phyloP scores from a whole-genome alignment of 495 filamentous ascomycete species.

The Cercophora sp. region DNA sequence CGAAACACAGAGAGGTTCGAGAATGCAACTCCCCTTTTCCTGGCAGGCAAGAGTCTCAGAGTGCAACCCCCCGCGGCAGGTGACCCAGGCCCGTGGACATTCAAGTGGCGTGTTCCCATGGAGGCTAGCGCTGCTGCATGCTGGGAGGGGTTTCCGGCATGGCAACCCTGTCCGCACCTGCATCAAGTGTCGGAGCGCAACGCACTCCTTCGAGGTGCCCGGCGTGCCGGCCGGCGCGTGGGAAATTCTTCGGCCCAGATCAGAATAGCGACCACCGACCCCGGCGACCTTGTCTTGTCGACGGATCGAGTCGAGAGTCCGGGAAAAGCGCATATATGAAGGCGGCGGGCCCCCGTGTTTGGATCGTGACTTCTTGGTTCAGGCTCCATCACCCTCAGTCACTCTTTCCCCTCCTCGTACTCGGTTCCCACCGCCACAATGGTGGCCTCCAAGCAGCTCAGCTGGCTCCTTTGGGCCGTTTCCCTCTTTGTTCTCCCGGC shows the following conservation, averaged over 20 bases:
- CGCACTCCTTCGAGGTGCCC: not conserved
- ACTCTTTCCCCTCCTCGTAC: not conserved
- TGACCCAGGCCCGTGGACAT: constrained; percentile 1
- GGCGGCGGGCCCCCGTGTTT: not conserved
- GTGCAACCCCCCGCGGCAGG: not conserved
- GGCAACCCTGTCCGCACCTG: constrained; percentile 4
- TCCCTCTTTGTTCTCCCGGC: constrained; percentile 1
- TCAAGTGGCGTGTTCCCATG: not conserved
- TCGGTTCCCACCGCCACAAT: not conserved
- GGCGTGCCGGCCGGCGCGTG: not conserved
- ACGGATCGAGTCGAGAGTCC: no score
- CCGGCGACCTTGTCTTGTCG: no score
- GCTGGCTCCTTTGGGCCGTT: constrained; percentile 10
- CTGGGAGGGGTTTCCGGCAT: not conserved
- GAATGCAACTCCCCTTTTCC: constrained; percentile 1
- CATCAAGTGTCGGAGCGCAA: constrained; percentile 1
- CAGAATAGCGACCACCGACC: not conserved
- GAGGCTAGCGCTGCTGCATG: not conserved
- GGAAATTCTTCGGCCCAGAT: not conserved
- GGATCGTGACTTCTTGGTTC: not conserved
- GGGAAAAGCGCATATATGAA: not conserved
- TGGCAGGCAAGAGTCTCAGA: not conserved
- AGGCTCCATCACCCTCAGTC: constrained; percentile 2
- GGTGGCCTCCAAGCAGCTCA: constrained; percentile 8
- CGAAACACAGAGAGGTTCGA: not conserved